Conservation (phyloP, 495 filamentous ascomycete genomes). For the Pseudevernia furfuracea region DNA sequence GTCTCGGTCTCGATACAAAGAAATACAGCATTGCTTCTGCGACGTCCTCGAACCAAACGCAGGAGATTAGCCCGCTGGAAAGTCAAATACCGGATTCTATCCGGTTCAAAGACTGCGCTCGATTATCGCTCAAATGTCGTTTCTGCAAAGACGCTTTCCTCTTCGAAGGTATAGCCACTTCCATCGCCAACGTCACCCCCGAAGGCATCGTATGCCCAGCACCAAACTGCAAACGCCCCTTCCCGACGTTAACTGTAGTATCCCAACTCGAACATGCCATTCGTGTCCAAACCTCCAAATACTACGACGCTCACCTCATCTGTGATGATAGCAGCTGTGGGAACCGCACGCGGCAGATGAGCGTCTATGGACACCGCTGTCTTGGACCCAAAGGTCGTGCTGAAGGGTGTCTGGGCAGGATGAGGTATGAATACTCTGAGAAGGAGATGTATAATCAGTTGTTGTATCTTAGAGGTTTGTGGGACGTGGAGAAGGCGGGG, state of each 20-base stretch:
- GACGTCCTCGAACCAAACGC: constrained; percentile 42
- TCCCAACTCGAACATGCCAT: constrained; percentile 83
- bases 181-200: constrained; percentile 52
- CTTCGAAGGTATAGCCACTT: constrained; percentile 65
- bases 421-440: constrained; percentile 84
- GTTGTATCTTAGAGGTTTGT: constrained; percentile 75
- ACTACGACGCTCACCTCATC: constrained; percentile 86
- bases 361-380: constrained; percentile 83
- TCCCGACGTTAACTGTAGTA: constrained; percentile 66
- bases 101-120: constrained; percentile 72
- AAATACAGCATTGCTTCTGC: constrained; percentile 70
- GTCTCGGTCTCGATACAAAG: constrained; percentile 79
- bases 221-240: constrained; percentile 48
- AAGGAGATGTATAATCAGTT: constrained; percentile 91
- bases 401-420: constrained; percentile 73
- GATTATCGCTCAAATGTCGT: constrained; percentile 71
- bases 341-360: constrained; percentile 81
- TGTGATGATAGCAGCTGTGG: constrained; percentile 86
- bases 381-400: constrained; percentile 78
- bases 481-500: constrained; percentile 63
- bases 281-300: constrained; percentile 64
- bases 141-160: constrained; percentile 60
- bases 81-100: constrained; percentile 80
- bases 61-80: constrained; percentile 74
- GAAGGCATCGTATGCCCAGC: constrained; percentile 69